These are phyloP conservation scores for Linum usitatissimum DNA, from an alignment of 345 rosid species.

Conservation along the genomic window DNA sequence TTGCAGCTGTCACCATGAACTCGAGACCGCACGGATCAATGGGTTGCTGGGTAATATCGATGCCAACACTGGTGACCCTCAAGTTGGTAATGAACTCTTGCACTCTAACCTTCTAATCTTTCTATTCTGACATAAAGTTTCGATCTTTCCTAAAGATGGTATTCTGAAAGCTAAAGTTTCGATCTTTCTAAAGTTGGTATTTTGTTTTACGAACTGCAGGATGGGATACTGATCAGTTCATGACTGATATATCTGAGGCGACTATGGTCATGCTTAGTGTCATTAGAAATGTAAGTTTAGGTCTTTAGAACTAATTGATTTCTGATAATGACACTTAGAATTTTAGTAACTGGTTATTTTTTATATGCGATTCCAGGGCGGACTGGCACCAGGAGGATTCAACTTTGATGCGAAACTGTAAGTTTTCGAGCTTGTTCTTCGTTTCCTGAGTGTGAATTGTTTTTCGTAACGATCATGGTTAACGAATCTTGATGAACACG, in stretches of 20 bases:
- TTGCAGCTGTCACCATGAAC: conserved; percentile 81
- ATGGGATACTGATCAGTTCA: conserved; percentile 95
- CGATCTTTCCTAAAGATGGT: not conserved
- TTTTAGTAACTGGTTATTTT: conserved; percentile 1
- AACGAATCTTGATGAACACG: conserved; percentile 4
- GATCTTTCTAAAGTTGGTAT: not conserved
- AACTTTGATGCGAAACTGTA: conserved; percentile 94
- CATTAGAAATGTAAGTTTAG: conserved; percentile 52
- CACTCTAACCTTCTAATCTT: not conserved
- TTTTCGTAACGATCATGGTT: not conserved
- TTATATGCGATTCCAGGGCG: conserved; percentile 43
- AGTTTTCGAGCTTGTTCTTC: conserved; percentile 12
- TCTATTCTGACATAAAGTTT: not conserved
- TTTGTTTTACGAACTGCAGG: conserved; percentile 29
- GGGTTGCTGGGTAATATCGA: conserved; percentile 83
- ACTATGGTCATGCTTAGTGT: conserved; percentile 87
- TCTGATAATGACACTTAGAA: too few species aligned
- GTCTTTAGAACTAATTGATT: too few species aligned
- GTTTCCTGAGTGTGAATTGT: not conserved
- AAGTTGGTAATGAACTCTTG: conserved; percentile 38
- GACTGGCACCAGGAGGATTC: conserved; percentile 93
- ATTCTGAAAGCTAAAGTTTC: not conserved
- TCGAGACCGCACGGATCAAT: conserved; percentile 82
- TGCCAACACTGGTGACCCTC: conserved; percentile 94
- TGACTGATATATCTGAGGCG: conserved; percentile 76